Evolutionary conservation across 495 filamentous ascomycete genomes (phyloP), one percentile per base, ranked within the genome.

Genomic region (Podospora pseudopauciseta): DNA sequence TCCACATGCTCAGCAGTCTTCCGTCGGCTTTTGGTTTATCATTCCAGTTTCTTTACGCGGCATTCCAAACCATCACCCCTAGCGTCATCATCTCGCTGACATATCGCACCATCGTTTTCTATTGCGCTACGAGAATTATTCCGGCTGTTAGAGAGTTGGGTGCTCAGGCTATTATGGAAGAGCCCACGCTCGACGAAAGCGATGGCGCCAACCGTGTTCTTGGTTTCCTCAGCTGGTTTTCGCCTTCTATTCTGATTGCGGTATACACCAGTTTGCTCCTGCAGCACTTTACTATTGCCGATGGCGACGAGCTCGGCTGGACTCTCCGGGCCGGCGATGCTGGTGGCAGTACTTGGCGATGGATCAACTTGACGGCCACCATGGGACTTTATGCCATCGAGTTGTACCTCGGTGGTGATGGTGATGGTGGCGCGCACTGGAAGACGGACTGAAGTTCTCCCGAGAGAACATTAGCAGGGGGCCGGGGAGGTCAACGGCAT

Each of bases 231-330:
- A 93, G 90, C 76, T 97, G 92, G 86, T 97, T 97, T 76, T 92
- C 92, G 34, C 95, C 95, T 0, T 92, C 88, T 34, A 96, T 99
- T 63, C 85, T 99, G 15, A 91, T 99, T 59, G 89, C 94, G 2
- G 93, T 97, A 27, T 99, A 99, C 75, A 99, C 95, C n/a, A 97
- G 93, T 77, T 83, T 99, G 16, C 77, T 99, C 32, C 90, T 99
- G 84, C 94, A 97, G 78, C 95, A 99, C 77, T 97, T 99, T 72
- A 90, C 91, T 16, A 86, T 87, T 4, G 87, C 87, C 9, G 92
- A 85, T 60, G 81, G 75, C 55, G 90, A 87, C 26, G 92, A 94
- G 69, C 70, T 70, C n/a, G 96, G 92, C 87, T 97, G 92, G 92
- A 93, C 87, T 49, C 76, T 86, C 66, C 90, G 93, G 73, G 91